A percentile compares a stretch with the other conserved stretches of the same genome.
These are phyloP conservation scores for Naematelia aurantialba DNA, from an alignment of 768 basidiomycete genomes.

Conservation along the genomic window DNA sequence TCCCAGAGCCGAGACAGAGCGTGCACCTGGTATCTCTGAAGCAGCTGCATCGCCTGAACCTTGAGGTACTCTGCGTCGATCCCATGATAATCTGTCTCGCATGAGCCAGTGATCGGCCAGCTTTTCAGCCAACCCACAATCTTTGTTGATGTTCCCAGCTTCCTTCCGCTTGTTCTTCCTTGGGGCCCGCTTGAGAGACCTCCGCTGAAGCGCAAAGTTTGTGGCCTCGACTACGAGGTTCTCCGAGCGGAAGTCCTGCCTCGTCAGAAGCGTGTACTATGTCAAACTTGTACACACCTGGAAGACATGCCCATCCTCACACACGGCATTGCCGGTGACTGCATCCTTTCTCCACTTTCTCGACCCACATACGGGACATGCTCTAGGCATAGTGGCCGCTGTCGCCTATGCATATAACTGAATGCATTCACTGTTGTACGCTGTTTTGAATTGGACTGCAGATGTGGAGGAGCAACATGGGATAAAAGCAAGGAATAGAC, in stretches of 20 bases:
- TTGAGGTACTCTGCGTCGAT: conserved; percentile 71
- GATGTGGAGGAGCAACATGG: conserved; percentile 17
- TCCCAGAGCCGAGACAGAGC: conserved; percentile 39
- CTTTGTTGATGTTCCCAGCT: conserved; percentile 59
- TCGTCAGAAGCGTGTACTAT: not conserved
- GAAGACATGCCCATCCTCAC: conserved; percentile 86
- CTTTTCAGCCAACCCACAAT: conserved; percentile 54
- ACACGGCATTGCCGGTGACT: conserved; percentile 72
- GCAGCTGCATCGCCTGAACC: conserved; percentile 76
- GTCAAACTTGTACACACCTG: conserved; percentile 58
- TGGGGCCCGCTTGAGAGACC: conserved; percentile 56
- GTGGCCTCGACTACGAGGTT: conserved; percentile 67
- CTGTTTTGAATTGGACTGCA: conserved; percentile 1
- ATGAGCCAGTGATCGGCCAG: not conserved
- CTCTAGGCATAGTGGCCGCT: conserved; percentile 47
- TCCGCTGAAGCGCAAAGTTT: conserved; percentile 63
- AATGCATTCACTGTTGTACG: no score
- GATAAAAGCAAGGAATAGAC: not conserved
- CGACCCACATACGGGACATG: conserved; percentile 76
- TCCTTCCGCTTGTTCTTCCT: conserved; percentile 57
- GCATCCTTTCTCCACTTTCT: conserved; percentile 83
- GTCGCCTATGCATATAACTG: not conserved
- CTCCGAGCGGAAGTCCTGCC: conserved; percentile 78
- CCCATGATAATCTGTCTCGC: conserved; percentile 71
- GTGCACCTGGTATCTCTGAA: conserved; percentile 70